A percentile compares a stretch with the other conserved stretches of the same genome.
These are phyloP conservation scores for Rhododendron kiyosumense DNA, from an alignment of 148 eudicot species.

Conservation along the genomic window DNA sequence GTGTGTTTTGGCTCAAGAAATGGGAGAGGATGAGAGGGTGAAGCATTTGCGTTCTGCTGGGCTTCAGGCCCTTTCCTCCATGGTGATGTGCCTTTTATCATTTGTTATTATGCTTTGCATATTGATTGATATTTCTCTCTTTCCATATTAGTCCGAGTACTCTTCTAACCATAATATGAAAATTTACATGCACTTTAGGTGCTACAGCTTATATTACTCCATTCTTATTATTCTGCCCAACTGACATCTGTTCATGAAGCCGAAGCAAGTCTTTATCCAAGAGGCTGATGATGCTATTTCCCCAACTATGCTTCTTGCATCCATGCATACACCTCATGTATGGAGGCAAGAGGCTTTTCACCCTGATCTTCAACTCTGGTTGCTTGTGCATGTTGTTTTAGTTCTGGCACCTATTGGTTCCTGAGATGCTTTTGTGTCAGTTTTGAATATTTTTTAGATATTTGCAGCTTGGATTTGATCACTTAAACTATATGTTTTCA, in stretches of 20 bases:
- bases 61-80: conserved; percentile 72
- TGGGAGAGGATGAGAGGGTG: conserved; percentile 62
- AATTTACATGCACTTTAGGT: background rate
- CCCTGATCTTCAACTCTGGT: conserved; percentile 3
- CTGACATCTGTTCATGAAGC: background rate
- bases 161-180: background rate
- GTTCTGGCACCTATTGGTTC: background rate
- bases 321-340: background rate
- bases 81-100: conserved; percentile 34
- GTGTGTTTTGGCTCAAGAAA: conserved; percentile 73
- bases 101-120: background rate
- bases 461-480: background rate
- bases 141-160: background rate
- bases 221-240: background rate
- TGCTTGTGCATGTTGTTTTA: background rate
- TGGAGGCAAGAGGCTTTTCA: background rate
- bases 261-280: background rate
- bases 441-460: background rate
- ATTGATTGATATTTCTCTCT: background rate
- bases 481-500: background rate
- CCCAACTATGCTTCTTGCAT: background rate
- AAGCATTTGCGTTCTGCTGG: conserved; percentile 60
- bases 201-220: background rate
- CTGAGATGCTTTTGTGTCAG: background rate
- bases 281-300: background rate